phyloP scores from a whole-genome alignment of 139 green algal genomes.

The Tetraselmis striata region DNA sequence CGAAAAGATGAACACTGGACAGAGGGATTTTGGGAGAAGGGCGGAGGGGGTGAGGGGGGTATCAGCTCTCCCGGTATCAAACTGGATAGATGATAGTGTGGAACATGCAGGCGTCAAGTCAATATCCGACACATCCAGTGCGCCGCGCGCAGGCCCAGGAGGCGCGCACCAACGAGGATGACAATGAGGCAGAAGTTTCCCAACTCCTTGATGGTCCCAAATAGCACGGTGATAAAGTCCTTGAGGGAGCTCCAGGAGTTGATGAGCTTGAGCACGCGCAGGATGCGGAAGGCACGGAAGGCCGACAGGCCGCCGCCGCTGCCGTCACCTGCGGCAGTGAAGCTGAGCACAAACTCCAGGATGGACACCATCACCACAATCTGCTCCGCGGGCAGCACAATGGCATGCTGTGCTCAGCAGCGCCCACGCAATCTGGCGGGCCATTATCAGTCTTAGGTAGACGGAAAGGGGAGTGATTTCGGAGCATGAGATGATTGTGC shows the following conservation, averaged over 20 bases:
- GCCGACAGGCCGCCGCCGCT: constrained; percentile 1
- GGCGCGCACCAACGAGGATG: not conserved
- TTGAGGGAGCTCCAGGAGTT: constrained; percentile 16
- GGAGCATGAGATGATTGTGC: no score
- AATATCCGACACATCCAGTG: no score
- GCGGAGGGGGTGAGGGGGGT: no score
- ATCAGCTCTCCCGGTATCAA: no score
- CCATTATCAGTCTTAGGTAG: no score
- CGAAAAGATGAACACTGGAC: constrained; percentile 22
- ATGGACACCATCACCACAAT: not conserved
- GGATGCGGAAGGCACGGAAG: constrained; percentile 25
- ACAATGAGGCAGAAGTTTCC: constrained; percentile 8
- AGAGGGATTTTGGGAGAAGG: constrained; percentile 3
- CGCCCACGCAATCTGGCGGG: no score
- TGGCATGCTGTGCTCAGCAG: no score
- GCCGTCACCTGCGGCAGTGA: not conserved
- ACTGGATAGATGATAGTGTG: no score
- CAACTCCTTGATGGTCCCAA: constrained; percentile 3
- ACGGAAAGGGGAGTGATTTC: no score
- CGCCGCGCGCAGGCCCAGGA: no score
- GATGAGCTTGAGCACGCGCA: constrained; percentile 22
- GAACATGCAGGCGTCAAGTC: no score
- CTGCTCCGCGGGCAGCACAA: no score
- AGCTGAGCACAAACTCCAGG: not conserved
- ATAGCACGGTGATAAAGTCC: constrained; percentile 14